Base-by-base conservation (phyloP, 2,329 filamentous ascomycete genomes). In the Colletotrichum sp. region DNA sequence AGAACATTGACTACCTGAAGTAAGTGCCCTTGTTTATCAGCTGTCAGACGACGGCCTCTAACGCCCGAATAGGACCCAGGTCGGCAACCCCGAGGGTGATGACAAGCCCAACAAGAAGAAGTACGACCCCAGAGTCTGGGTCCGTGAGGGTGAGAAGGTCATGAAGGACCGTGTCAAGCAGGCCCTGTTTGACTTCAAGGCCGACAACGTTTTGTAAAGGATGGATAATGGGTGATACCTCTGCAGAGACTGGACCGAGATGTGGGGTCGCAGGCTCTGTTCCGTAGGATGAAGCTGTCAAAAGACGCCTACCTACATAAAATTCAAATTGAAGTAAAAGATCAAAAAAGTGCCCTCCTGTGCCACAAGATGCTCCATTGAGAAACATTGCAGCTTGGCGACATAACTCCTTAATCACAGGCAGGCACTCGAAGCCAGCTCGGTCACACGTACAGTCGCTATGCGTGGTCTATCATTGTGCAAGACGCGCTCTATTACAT, bases 41-140 rank as follows among this genome's bases (percentile, higher is more conserved):
- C 34, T 16, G 26, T n/a, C 30, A 7, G 24, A 66, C 15, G 28
- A 43, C 28, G 15, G 32, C 30, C n/a, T 43, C 36, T 60, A 32
- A 70, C 24, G 43, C 48, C 43, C 15, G 28, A 34, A 8, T 81
- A 88, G 91, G 88, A 92, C 90, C 77, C 92, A 95, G 83, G 94
- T 99, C 80, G 97, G 97, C 83, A 99, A 99, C 92, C 96, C 96
- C 79, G 96, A 99, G 67, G 96, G 96, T 77, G 93, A 92, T 24
- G 95, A 98, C 89, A 99, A 99, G 94, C 96, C 97, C 84, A 99
- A 99, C 93, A 99, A 99, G 95, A 99, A 98, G 90, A 93, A 90
- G 89, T 96, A 79, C 80, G 85, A 95, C 88, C 95, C 96, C 81
- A 93, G 96, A 87, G 95, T 98, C 84, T 98, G 96, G 96, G 95